Conservation (phyloP, 2,329 filamentous ascomycete species). For the Ophiostoma pallidulum region DNA sequence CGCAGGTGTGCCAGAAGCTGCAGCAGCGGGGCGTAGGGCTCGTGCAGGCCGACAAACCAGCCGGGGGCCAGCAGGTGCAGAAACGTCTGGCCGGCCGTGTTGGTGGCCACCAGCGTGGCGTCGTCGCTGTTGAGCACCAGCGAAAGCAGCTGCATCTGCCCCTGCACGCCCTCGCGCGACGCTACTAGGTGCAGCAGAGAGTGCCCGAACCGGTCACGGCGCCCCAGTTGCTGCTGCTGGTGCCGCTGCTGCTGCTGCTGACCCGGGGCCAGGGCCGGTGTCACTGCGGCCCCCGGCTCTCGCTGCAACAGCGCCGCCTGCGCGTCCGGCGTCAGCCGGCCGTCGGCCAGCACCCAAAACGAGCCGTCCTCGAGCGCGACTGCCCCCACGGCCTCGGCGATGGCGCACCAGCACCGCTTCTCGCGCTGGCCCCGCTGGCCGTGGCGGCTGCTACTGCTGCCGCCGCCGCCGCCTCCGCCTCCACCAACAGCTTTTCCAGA, state of each 20-base stretch:
- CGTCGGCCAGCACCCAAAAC: slow-evolving; percentile 22
- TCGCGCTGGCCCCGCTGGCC: slow-evolving; percentile 5
- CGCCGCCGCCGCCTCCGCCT: neutral
- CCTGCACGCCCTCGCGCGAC: slow-evolving; percentile 26
- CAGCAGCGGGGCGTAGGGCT: slow-evolving; percentile 19
- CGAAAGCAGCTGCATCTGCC: slow-evolving; percentile 22
- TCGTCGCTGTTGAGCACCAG: slow-evolving; percentile 18
- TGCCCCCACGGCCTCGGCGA: slow-evolving; percentile 18
- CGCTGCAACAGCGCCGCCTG: slow-evolving; percentile 17
- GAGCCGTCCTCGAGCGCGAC: slow-evolving; percentile 13
- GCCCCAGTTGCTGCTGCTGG: slow-evolving; percentile 18
- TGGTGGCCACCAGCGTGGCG: slow-evolving; percentile 23
- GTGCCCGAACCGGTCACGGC: slow-evolving; percentile 37
- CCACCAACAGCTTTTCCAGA: no score
- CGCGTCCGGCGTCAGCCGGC: slow-evolving; percentile 23
- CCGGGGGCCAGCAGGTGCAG: slow-evolving; percentile 32
- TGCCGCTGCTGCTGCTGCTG: slow-evolving; percentile 16
- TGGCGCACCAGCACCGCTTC: slow-evolving; percentile 25
- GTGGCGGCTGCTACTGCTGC: neutral
- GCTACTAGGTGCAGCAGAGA: slow-evolving; percentile 39
- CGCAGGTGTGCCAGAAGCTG: slow-evolving; percentile 24
- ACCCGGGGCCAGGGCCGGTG: no score
- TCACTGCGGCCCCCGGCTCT: no score
- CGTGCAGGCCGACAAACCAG: slow-evolving; percentile 25
- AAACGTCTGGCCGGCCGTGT: slow-evolving; percentile 40